These are phyloP conservation scores for Cornus controversa DNA, from an alignment of 148 eudicot genomes.

Conservation along the genomic window DNA sequence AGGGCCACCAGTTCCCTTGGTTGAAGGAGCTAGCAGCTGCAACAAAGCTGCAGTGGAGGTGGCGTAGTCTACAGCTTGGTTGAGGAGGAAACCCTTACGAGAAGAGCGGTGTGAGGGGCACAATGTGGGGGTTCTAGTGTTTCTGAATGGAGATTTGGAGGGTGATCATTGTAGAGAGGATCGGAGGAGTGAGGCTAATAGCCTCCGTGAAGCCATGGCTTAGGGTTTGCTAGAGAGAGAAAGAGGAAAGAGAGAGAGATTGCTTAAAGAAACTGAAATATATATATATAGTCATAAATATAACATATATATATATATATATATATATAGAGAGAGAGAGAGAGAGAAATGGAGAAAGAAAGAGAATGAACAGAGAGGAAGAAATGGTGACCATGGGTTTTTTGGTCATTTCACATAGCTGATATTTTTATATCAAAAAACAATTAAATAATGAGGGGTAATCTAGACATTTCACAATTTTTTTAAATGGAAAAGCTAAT, in stretches of 20 bases:
- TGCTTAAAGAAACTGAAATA: too few species aligned
- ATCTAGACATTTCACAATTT: too few species aligned
- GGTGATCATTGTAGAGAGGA: constrained; percentile 34
- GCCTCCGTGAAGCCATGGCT: constrained; percentile 53
- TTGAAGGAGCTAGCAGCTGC: constrained; percentile 18
- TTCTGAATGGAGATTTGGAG: constrained; percentile 29
- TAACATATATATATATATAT: too few species aligned
- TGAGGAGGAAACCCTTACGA: constrained; percentile 46
- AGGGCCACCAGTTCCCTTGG: not conserved
- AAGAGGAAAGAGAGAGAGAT: not conserved
- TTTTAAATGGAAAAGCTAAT: too few species aligned
- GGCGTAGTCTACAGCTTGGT: constrained; percentile 51
- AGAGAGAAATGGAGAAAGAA: too few species aligned
- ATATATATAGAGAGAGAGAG: too few species aligned
- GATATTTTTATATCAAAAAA: too few species aligned
- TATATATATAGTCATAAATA: too few species aligned
- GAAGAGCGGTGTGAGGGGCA: constrained; percentile 26
- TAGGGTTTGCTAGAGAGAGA: constrained; percentile 21
- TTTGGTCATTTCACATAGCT: too few species aligned
- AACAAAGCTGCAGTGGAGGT: constrained; percentile 43
- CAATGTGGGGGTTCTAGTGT: constrained; percentile 18
- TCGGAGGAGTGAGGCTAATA: constrained; percentile 46
- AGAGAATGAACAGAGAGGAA: too few species aligned
- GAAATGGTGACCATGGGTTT: too few species aligned
- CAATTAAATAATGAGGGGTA: too few species aligned